Conservation (phyloP, 345 rosid species). For the Pistacia vera region DNA sequence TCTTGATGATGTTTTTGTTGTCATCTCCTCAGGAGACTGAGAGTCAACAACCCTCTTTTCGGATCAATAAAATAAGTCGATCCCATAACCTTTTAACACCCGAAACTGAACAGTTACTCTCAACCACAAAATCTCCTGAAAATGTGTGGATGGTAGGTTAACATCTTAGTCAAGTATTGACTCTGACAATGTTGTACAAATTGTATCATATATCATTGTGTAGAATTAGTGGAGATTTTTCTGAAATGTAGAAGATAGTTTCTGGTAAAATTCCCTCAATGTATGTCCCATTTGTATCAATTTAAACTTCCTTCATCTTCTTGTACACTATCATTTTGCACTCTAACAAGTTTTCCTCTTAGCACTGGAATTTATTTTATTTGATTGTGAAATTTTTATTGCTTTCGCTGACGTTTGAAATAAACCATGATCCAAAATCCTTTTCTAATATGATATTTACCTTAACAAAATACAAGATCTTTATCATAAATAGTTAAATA, state of each 20-base stretch:
- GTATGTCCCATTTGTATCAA: background rate
- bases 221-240: background rate
- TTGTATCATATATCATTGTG: constrained; percentile 8
- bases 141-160: background rate
- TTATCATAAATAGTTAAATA: too few relatives aligned
- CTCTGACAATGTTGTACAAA: constrained; percentile 5
- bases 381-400: background rate
- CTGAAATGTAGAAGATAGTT: constrained; percentile 3
- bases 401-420: background rate
- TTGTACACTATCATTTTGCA: too few relatives aligned
- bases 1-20: constrained; percentile 83
- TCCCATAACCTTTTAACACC: background rate
- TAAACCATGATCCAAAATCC: too few relatives aligned
- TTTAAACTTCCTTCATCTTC: background rate
- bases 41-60: background rate
- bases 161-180: background rate
- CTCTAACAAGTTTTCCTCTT: too few relatives aligned
- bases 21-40: constrained; percentile 65
- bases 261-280: background rate
- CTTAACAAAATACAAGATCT: too few relatives aligned
- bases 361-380: background rate
- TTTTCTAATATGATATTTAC: too few relatives aligned
- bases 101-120: background rate
- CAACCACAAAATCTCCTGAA: background rate
- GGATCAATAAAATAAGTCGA: background rate